Conservation (phyloP, 805 yeast genomes). For the Suhomyces xylopsoci region DNA sequence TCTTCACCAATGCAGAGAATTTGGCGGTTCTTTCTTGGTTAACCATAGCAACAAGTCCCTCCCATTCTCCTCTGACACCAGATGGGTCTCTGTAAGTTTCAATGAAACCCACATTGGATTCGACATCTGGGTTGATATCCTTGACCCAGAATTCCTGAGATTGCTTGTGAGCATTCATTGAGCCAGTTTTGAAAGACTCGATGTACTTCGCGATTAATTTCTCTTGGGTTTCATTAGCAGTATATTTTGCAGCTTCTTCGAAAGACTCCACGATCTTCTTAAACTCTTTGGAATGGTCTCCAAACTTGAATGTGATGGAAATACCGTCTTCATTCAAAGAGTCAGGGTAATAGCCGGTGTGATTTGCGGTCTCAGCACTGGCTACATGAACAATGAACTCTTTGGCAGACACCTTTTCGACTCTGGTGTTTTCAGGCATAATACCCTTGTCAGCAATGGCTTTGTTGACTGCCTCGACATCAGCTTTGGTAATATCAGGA, state of each 20-base stretch:
- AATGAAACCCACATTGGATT: constrained; percentile 82
- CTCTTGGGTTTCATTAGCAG: constrained; percentile 70
- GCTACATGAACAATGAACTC: constrained; percentile 67
- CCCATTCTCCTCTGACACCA: constrained; percentile 93
- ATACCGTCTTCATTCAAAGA: constrained; percentile 37
- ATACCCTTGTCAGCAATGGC: constrained; percentile 61
- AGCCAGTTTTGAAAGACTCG: constrained; percentile 73
- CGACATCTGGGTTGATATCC: constrained; percentile 69
- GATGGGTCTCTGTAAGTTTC: constrained; percentile 92
- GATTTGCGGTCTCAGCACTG: constrained; percentile 51
- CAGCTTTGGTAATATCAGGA: constrained; percentile 46
- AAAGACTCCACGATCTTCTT: constrained; percentile 53
- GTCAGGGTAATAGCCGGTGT: constrained; percentile 52
- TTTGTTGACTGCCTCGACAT: constrained; percentile 63
- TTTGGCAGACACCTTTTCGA: constrained; percentile 50
- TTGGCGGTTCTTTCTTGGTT: constrained; percentile 83
- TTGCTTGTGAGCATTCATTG: constrained; percentile 79
- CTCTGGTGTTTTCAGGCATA: constrained; percentile 78
- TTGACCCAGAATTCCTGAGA: constrained; percentile 88
- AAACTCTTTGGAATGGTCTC: constrained; percentile 75
- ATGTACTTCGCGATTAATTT: constrained; percentile 66
- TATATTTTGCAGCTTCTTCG: constrained; percentile 53
- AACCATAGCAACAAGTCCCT: constrained; percentile 85
- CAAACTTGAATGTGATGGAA: constrained; percentile 57
- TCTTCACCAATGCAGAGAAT: constrained; percentile 64